Evolutionary conservation across 306 rosid species (phyloP).

Genomic region (Acacia confusa): DNA sequence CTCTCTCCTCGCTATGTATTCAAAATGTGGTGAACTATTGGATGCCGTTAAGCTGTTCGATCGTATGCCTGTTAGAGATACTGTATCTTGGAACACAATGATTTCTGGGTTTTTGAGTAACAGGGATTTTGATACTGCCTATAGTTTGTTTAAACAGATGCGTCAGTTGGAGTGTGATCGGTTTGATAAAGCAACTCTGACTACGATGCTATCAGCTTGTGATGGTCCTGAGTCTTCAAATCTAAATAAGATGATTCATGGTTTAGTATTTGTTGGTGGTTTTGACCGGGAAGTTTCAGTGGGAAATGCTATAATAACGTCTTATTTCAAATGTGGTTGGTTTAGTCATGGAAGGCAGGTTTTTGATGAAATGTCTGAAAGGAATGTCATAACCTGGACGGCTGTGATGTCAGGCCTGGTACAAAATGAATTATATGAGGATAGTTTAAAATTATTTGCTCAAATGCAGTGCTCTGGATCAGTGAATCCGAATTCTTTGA

Average conservation of each 20-base stretch:
- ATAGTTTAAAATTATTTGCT: slow-evolving; percentile 51
- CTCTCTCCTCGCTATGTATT: slow-evolving; percentile 65
- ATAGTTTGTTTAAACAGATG: slow-evolving; percentile 55
- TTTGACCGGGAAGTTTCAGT: slow-evolving; percentile 60
- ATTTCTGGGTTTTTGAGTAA: slow-evolving; percentile 65
- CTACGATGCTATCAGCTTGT: slow-evolving; percentile 67
- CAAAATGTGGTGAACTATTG: slow-evolving; percentile 40
- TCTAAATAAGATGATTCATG: slow-evolving; percentile 60
- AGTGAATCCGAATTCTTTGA: slow-evolving; percentile 73
- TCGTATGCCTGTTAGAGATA: slow-evolving; percentile 58
- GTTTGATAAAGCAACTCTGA: slow-evolving; percentile 77
- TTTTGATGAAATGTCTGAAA: slow-evolving; percentile 74
- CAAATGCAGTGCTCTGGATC: slow-evolving; percentile 54
- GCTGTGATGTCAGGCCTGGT: slow-evolving; percentile 87
- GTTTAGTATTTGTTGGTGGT: slow-evolving; percentile 66
- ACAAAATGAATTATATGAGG: slow-evolving; percentile 51
- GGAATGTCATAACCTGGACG: slow-evolving; percentile 87
- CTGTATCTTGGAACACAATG: slow-evolving; percentile 75
- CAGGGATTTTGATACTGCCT: slow-evolving; percentile 45
- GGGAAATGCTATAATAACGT: slow-evolving; percentile 81
- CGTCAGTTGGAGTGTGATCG: slow-evolving; percentile 32
- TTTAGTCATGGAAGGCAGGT: slow-evolving; percentile 57
- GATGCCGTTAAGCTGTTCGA: slow-evolving; percentile 66
- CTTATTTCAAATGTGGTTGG: slow-evolving; percentile 68
- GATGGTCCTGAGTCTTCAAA: slow-evolving; percentile 49